Conservation (phyloP, 768 basidiomycete genomes). For the Austroboletus eburneus region DNA sequence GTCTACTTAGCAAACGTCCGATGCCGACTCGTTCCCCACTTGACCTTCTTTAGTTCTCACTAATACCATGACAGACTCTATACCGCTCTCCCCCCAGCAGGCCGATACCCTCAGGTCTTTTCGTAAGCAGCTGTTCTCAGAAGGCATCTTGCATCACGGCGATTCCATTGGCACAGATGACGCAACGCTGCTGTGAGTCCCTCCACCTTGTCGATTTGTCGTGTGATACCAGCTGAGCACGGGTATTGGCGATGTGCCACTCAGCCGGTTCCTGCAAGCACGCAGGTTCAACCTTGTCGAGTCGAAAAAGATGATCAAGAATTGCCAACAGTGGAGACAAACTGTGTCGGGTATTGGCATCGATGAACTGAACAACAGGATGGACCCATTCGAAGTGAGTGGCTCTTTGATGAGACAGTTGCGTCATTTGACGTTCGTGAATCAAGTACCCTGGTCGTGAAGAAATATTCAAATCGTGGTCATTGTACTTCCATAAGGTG, state of each 20-base stretch:
- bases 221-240: slow-evolving; percentile 4
- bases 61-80: slow-evolving; percentile 13
- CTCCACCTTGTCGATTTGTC: not conserved
- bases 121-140: slow-evolving; percentile 46
- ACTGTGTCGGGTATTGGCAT: slow-evolving; percentile 62
- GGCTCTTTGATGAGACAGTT: not conserved
- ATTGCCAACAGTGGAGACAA: slow-evolving; percentile 66
- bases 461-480: slow-evolving; percentile 71
- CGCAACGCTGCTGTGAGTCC: slow-evolving; percentile 54
- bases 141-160: slow-evolving; percentile 54
- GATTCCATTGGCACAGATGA: slow-evolving; percentile 61
- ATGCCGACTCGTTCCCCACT: not conserved
- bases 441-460: slow-evolving; percentile 65
- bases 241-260: not conserved
- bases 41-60: not conserved
- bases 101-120: slow-evolving; percentile 45
- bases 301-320: slow-evolving; percentile 60
- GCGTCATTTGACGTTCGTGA: not conserved
- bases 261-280: slow-evolving; percentile 73
- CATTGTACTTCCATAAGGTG: slow-evolving; percentile 76
- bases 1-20: not conserved
- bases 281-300: slow-evolving; percentile 58
- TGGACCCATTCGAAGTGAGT: slow-evolving; percentile 71
- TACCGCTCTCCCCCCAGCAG: slow-evolving; percentile 22
- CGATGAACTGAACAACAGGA: slow-evolving; percentile 55